These are phyloP conservation scores for Penicillium palitans DNA, from an alignment of 2,329 filamentous ascomycete genomes.

Conservation along the genomic window DNA sequence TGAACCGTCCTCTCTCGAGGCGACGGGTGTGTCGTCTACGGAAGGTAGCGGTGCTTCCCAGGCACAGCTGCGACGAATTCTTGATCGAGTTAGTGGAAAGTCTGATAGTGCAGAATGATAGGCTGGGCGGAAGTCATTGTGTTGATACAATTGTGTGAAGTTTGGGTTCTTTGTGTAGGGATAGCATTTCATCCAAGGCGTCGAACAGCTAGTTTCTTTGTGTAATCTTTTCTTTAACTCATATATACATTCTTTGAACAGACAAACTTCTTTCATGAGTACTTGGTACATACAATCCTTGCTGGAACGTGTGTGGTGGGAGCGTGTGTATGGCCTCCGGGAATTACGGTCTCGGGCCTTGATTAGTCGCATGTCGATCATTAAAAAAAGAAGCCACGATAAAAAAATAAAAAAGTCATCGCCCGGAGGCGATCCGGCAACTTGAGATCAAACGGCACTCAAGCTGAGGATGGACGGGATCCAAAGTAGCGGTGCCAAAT, in stretches of 20 bases:
- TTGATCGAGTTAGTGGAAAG: constrained; percentile 23
- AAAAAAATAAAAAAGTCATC: neutral
- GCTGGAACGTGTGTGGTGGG: neutral
- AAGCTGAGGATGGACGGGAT: neutral
- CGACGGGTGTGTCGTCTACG: constrained; percentile 17
- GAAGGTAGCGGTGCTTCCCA: constrained; percentile 18
- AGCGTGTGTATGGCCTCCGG: neutral
- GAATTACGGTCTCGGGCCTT: neutral
- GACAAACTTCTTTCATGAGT: neutral
- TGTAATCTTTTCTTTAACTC: neutral
- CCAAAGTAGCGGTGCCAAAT: neutral
- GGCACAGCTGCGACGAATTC: constrained; percentile 24
- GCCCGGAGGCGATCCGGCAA: neutral
- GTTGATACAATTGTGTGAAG: neutral
- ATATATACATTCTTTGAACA: neutral
- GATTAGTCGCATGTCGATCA: no score
- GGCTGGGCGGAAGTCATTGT: neutral
- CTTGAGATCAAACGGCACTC: neutral
- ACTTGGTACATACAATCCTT: neutral
- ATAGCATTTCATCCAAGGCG: neutral
- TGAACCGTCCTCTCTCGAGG: constrained; percentile 22
- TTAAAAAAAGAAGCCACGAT: no score
- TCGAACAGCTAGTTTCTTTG: neutral
- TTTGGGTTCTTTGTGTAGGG: neutral
- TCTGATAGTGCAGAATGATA: neutral